Evolutionary conservation across 331 rosid genomes (phyloP).

Genomic region (Dryas integrifolia): DNA sequence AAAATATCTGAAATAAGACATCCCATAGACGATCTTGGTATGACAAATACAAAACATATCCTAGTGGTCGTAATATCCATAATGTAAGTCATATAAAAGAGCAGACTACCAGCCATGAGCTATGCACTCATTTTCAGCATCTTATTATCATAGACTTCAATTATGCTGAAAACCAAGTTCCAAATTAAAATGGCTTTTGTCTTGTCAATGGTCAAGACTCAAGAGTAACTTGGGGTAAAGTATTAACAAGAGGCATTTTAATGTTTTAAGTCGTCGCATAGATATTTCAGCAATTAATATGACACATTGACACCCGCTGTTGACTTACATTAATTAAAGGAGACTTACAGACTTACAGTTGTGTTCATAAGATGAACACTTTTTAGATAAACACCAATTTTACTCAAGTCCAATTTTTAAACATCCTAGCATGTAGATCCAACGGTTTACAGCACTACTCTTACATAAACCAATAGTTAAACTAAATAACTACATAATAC

Average conservation of each 20-base stretch:
- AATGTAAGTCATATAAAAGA: background rate
- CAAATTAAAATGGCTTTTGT: background rate
- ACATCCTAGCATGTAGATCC: too few species aligned
- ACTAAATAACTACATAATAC: background rate
- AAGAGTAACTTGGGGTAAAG: too few species aligned
- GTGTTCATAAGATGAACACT: too few species aligned
- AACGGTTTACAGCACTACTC: too few species aligned
- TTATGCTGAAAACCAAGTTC: background rate
- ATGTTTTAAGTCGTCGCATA: too few species aligned
- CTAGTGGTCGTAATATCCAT: background rate
- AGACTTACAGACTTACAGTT: too few species aligned
- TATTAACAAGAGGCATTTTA: too few species aligned
- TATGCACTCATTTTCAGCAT: conserved; percentile 12
- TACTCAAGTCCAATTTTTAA: too few species aligned
- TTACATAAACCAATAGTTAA: background rate
- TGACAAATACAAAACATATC: conserved; percentile 6
- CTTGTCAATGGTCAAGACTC: background rate
- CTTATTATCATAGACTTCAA: background rate
- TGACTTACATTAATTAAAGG: too few species aligned
- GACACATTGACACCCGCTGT: too few species aligned
- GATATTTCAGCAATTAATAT: too few species aligned
- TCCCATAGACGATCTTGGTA: background rate
- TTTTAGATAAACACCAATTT: too few species aligned
- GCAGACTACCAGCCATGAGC: background rate
- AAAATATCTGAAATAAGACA: conserved; percentile 14